phyloP scores from a whole-genome alignment of 257 asterid species.

The Eustoma russellianum region DNA sequence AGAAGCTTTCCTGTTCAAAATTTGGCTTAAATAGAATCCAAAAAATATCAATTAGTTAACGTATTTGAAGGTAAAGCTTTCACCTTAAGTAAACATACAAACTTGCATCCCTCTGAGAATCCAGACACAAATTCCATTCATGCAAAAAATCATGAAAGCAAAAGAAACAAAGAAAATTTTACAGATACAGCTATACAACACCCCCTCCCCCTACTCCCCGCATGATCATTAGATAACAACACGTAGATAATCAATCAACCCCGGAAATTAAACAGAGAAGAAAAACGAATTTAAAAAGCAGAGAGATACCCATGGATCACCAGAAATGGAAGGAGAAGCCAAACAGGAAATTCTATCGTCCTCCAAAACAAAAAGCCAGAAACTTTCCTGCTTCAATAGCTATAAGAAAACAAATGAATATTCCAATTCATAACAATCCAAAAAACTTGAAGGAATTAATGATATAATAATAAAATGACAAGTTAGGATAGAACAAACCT shows the following conservation, averaged over 20 bases:
- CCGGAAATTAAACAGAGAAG: not conserved
- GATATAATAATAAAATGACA: not conserved
- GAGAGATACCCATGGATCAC: conserved; percentile 7
- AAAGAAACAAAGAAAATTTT: not conserved
- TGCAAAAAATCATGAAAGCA: not conserved
- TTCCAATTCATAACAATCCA: not conserved
- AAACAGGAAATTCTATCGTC: conserved; percentile 8
- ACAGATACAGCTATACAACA: not conserved
- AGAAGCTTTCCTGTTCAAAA: too few relatives aligned
- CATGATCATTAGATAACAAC: not conserved
- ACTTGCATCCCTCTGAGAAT: too few relatives aligned
- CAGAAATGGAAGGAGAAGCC: conserved; percentile 11
- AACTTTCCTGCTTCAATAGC: conserved; percentile 7
- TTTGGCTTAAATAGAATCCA: too few relatives aligned
- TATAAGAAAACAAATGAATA: not conserved
- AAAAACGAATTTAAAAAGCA: not conserved
- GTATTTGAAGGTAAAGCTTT: too few relatives aligned
- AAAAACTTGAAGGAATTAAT: not conserved
- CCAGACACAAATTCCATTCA: too few relatives aligned
- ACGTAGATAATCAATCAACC: not conserved
- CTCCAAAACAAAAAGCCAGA: not conserved
- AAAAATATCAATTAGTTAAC: too few relatives aligned
- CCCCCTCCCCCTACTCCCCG: too few relatives aligned
- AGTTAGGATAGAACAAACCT: not conserved
- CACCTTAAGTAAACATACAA: too few relatives aligned